Evolutionary conservation across 2,329 filamentous ascomycete species (phyloP).

Genomic region (Pseudogymnoascus sp.): DNA sequence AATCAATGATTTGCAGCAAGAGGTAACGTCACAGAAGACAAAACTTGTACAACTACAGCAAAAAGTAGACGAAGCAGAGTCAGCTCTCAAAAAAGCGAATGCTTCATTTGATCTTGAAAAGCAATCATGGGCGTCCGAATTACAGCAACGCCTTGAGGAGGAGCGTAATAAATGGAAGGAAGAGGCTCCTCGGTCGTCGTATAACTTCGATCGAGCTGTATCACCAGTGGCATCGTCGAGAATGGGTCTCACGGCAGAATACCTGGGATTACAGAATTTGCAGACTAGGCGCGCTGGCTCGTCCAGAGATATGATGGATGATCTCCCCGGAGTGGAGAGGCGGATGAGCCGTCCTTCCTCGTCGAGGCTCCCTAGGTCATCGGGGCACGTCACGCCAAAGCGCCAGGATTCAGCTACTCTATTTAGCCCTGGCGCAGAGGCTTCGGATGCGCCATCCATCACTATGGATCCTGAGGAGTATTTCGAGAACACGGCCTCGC

Average conservation of each 20-base stretch:
- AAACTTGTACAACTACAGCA: constrained; percentile 56
- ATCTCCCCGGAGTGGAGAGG: constrained; percentile 19
- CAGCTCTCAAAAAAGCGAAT: constrained; percentile 51
- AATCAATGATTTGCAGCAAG: constrained; percentile 56
- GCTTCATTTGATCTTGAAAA: constrained; percentile 52
- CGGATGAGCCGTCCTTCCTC: constrained; percentile 23
- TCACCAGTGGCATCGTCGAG: constrained; percentile 26
- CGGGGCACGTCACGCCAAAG: constrained; percentile 25
- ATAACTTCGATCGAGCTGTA: constrained; percentile 27
- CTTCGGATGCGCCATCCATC: constrained; percentile 21
- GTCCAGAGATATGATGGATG: constrained; percentile 24
- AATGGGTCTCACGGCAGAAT: constrained; percentile 28
- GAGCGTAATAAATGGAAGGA: constrained; percentile 54
- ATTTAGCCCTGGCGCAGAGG: constrained; percentile 20
- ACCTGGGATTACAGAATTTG: constrained; percentile 31
- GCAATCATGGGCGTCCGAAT: constrained; percentile 48
- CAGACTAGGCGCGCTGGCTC: constrained; percentile 23
- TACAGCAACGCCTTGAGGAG: constrained; percentile 54
- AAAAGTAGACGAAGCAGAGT: constrained; percentile 58
- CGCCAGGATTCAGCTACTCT: constrained; percentile 27
- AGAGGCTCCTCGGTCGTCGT: constrained; percentile 29
- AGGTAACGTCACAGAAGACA: constrained; percentile 52
- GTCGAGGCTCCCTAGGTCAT: constrained; percentile 20
- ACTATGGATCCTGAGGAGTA: constrained; percentile 35
- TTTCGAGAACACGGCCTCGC: constrained; percentile 47